Evolutionary conservation across 768 basidiomycete genomes (phyloP).

Genomic region (Asterophora parasitica): DNA sequence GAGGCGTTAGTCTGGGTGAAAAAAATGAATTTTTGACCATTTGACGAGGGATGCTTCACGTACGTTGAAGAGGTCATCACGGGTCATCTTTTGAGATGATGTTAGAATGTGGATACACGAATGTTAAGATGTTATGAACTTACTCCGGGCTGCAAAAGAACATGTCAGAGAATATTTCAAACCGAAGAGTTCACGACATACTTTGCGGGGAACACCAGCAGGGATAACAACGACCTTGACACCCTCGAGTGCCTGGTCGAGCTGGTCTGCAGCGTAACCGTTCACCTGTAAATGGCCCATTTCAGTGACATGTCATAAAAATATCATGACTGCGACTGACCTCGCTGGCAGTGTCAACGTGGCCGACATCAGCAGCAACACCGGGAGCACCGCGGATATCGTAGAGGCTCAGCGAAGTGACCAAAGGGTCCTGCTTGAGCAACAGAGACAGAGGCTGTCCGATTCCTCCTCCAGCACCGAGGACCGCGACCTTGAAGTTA

Average conservation of each 20-base stretch:
- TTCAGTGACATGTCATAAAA: slow-evolving; percentile 2
- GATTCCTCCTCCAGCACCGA: slow-evolving; percentile 98
- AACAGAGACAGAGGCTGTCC: slow-evolving; percentile 95
- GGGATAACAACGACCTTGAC: slow-evolving; percentile 94
- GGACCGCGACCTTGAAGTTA: slow-evolving; percentile 88
- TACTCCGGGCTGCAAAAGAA: slow-evolving; percentile 69
- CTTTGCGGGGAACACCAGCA: slow-evolving; percentile 98
- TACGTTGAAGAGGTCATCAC: slow-evolving; percentile 95
- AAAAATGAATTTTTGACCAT: neutral
- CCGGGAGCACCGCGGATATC: slow-evolving; percentile 95
- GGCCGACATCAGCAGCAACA: slow-evolving; percentile 96
- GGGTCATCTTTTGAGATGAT: slow-evolving; percentile 68
- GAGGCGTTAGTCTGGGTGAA: slow-evolving; percentile 83
- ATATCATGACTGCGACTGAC: slow-evolving; percentile 36
- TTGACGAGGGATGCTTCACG: slow-evolving; percentile 21
- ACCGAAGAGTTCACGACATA: slow-evolving; percentile 24
- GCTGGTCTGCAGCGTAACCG: slow-evolving; percentile 80
- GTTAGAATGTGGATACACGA: slow-evolving; percentile 21
- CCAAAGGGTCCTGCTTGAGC: slow-evolving; percentile 89
- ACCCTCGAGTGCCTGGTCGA: slow-evolving; percentile 86
- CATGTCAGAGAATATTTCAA: slow-evolving; percentile 20
- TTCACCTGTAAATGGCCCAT: slow-evolving; percentile 45
- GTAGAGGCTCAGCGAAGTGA: slow-evolving; percentile 81
- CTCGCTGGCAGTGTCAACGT: slow-evolving; percentile 83
- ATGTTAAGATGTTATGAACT: slow-evolving; percentile 30